phyloP scores from a whole-genome alignment of 352 stramenopile genomes.

The Pythium dissimile region DNA sequence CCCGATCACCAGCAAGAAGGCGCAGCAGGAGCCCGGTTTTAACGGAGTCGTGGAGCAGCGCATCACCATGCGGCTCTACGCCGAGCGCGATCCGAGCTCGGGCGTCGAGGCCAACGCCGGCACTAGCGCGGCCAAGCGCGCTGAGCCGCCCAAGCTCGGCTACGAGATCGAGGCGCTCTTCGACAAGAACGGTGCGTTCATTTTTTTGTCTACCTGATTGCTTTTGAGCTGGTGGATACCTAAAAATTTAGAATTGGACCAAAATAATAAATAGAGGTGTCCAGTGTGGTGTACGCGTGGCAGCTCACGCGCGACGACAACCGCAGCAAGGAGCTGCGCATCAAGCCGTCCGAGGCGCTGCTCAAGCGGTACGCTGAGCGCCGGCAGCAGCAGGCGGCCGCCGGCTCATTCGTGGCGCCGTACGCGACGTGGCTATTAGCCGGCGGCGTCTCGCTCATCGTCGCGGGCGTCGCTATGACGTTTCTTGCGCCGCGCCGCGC shows the following conservation, averaged over 20 bases:
- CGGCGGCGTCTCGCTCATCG: slow-evolving; percentile 46
- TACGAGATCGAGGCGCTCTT: slow-evolving; percentile 32
- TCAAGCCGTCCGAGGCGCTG: slow-evolving; percentile 35
- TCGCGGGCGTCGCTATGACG: slow-evolving; percentile 35
- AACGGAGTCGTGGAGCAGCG: slow-evolving; percentile 34
- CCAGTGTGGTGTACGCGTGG: slow-evolving; percentile 61
- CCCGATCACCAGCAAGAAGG: slow-evolving; percentile 28
- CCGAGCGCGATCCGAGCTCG: slow-evolving; percentile 14
- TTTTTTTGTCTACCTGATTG: not conserved
- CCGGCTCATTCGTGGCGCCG: not conserved
- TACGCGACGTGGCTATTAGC: slow-evolving; percentile 40
- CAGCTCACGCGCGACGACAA: slow-evolving; percentile 33
- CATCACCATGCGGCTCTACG: slow-evolving; percentile 48
- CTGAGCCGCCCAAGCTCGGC: slow-evolving; percentile 15
- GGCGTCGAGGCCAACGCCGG: slow-evolving; percentile 20
- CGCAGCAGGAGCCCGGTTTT: slow-evolving; percentile 15
- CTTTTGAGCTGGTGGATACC: no score
- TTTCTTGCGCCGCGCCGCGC: not conserved
- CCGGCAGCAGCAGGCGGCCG: slow-evolving; percentile 8
- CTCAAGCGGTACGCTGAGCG: slow-evolving; percentile 31
- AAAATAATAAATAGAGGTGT: slow-evolving; percentile 47
- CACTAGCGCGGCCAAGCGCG: slow-evolving; percentile 27
- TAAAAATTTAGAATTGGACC: no score
- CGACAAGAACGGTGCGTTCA: slow-evolving; percentile 31
- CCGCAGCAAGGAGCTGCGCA: slow-evolving; percentile 39